phyloP scores from a whole-genome alignment of 257 asterid genomes.

The Primulina tabacum region DNA sequence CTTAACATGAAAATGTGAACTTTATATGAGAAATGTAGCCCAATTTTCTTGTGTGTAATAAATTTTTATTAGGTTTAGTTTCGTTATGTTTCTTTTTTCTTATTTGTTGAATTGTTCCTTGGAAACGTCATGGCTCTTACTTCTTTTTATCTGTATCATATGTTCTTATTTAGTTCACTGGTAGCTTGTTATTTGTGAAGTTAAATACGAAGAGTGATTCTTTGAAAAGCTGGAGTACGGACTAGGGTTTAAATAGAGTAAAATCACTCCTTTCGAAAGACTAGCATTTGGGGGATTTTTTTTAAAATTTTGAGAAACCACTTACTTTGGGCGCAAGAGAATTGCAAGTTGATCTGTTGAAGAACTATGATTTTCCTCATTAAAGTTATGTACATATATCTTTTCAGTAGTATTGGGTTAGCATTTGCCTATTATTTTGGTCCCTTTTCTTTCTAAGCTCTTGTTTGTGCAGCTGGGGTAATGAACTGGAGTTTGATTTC shows the following conservation, averaged over 20 bases:
- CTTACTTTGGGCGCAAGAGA: neutral
- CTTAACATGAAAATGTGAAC: neutral
- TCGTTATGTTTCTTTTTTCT: neutral
- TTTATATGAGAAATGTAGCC: neutral
- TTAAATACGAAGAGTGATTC: too few relatives aligned
- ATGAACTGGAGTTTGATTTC: slow-evolving; percentile 81
- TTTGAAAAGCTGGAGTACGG: neutral
- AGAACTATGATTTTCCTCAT: neutral
- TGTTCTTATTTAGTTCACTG: neutral
- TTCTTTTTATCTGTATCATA: too few relatives aligned
- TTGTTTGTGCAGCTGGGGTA: slow-evolving; percentile 58
- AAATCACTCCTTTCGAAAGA: too few relatives aligned
- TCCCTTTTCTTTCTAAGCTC: neutral
- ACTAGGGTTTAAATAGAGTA: neutral
- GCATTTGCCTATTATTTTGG: neutral
- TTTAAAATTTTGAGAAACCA: neutral
- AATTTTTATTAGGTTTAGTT: too few relatives aligned
- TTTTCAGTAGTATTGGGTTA: slow-evolving; percentile 4
- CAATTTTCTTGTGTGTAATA: neutral
- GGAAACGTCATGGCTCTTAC: neutral
- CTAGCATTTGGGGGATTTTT: neutral
- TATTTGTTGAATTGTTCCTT: neutral
- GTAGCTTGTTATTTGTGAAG: neutral
- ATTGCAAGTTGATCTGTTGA: neutral
- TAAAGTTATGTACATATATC: neutral